phyloP scores from a whole-genome alignment of 2,329 filamentous ascomycete genomes.

The Fusarium cyanostomum region DNA sequence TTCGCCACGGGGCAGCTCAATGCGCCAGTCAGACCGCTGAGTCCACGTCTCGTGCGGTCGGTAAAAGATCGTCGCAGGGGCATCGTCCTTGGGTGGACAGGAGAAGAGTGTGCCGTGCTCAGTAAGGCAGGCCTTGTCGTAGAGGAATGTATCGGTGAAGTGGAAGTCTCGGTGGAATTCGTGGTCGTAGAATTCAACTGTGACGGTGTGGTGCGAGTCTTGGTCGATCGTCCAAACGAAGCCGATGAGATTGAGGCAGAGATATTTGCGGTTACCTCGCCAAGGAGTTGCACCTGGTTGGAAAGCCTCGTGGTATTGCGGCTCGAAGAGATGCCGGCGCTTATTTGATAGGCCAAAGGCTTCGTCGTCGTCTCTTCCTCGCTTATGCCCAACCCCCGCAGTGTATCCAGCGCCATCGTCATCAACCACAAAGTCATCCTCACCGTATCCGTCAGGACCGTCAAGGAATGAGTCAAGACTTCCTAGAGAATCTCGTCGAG shows the following conservation, averaged over 20 bases:
- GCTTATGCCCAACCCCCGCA: conserved; percentile 62
- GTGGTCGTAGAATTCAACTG: conserved; percentile 96
- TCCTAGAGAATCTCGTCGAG: conserved; percentile 72
- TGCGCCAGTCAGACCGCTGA: conserved; percentile 88
- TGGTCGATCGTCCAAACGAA: conserved; percentile 98
- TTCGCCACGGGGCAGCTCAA: conserved; percentile 86
- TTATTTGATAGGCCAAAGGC: conserved; percentile 57
- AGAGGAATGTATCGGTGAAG: conserved; percentile 94
- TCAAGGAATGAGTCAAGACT: conserved; percentile 83
- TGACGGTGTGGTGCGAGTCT: conserved; percentile 91
- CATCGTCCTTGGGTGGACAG: conserved; percentile 73
- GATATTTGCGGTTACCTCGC: conserved; percentile 91
- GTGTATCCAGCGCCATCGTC: conserved; percentile 95
- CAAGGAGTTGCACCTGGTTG: conserved; percentile 96
- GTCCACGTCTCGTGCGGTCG: conserved; percentile 98
- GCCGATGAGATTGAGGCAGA: conserved; percentile 91
- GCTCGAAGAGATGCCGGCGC: conserved; percentile 60
- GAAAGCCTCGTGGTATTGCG: conserved; percentile 83
- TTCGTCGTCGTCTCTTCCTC: conserved; percentile 63
- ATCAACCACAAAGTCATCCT: conserved; percentile 90
- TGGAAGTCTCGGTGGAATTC: conserved; percentile 94
- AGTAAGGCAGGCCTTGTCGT: conserved; percentile 94
- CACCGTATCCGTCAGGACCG: conserved; percentile 62
- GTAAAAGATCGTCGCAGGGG: conserved; percentile 88
- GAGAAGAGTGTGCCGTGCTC: conserved; percentile 88